Percentiles rank a stretch among this genome's conserved stretches.
These are phyloP conservation scores for Scleromitrula shiraiana DNA, from an alignment of 2,329 filamentous ascomycete species.

Conservation along the genomic window DNA sequence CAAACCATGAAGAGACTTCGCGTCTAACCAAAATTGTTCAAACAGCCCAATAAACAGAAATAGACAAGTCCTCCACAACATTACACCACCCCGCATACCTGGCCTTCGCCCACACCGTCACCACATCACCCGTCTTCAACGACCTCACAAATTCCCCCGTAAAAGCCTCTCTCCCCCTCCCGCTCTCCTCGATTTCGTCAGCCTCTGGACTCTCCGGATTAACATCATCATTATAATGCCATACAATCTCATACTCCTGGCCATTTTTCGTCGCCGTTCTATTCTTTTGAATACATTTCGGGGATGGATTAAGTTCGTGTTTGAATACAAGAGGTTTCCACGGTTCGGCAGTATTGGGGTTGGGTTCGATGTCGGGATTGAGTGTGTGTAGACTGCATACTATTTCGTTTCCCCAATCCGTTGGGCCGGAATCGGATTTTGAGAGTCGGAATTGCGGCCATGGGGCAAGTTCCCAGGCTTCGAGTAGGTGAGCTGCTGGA, in stretches of 20 bases:
- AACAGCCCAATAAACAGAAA: constrained; percentile 53
- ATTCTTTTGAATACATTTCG: constrained; percentile 39
- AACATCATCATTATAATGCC: constrained; percentile 44
- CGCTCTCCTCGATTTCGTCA: constrained; percentile 31
- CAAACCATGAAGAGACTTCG: not conserved
- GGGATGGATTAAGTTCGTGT: constrained; percentile 32
- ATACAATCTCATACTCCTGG: constrained; percentile 41
- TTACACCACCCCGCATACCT: constrained; percentile 49
- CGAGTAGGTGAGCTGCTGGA: not conserved
- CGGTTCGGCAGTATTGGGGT: not conserved
- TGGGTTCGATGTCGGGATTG: not conserved
- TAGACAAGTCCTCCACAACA: constrained; percentile 37
- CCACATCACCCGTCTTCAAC: constrained; percentile 31
- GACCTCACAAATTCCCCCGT: constrained; percentile 48
- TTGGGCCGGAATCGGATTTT: not conserved
- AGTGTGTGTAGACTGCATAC: constrained; percentile 34
- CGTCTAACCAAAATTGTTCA: constrained; percentile 25
- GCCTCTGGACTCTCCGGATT: constrained; percentile 36
- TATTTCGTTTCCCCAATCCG: not conserved
- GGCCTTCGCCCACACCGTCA: constrained; percentile 16
- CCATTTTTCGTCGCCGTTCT: constrained; percentile 32
- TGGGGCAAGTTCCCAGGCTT: not conserved
- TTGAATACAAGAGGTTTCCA: constrained; percentile 26
- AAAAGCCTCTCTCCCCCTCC: constrained; percentile 43
- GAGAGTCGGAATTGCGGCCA: constrained; percentile 4